Evolutionary conservation across 768 basidiomycete species (phyloP), one percentile per base, ranked within the genome.

Genomic region (Termitomyces sp.): DNA sequence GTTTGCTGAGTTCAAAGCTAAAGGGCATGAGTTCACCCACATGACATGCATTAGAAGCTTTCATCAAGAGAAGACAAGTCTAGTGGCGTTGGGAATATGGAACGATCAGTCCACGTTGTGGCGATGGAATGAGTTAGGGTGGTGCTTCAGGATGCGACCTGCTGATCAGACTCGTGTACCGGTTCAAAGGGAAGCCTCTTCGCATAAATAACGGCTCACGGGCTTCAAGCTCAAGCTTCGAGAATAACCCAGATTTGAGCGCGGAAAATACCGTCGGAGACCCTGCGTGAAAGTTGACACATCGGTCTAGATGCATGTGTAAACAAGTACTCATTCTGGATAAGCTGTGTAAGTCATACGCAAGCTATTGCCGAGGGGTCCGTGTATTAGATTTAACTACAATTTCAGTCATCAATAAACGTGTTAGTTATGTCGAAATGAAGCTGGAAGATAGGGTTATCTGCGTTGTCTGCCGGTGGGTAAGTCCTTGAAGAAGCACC

Each of bases 151-250:
- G 34, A 16, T 29, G 31, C 12, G 35, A 32, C 41, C 59, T 57
- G 59, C 56, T 61, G 59, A 61, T 31, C 43, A 50, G 52, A 38
- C 42, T 51, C 59, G 40, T 57, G 59, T 37, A 10, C 23, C 19
- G 1, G 31, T 34, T 55, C 21, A 29, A 23, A 4, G 14, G 23
- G 16, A 23, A 37, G 21, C 8, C 14, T 32, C 19, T 21, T 37
- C 23, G 17, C 25, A 6, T 27, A n/a, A 29, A 29, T 32, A 5
- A 25, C 17, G 12, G 38, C 37, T 51, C 25, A 25, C 14, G n/a
- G n/a, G n/a, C n/a, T n/a, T n/a, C n/a, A n/a, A n/a, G 17, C 27
- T 16, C 5, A 9, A 6, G 29, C 8, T 21, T 44, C 17, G 1
- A 35, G 42, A 3, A 17, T 23, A 42, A 44, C 32, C 19, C 40